These are phyloP conservation scores for Dichomitus squalens DNA, from an alignment of 1,284 basidiomycete species.

Conservation along the genomic window DNA sequence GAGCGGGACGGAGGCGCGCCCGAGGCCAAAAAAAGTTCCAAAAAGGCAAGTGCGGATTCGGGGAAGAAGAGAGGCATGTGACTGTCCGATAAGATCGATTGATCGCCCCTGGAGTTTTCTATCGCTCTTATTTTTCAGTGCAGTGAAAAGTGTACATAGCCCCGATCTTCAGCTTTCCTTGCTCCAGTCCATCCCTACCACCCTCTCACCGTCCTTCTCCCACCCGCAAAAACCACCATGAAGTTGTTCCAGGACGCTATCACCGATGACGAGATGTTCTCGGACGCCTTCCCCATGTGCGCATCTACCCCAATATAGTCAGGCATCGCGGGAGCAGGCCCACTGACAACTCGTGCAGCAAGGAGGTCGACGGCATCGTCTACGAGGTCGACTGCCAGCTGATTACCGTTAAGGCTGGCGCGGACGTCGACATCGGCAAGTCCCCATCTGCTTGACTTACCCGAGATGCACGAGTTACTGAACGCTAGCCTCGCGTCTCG, in stretches of 20 bases:
- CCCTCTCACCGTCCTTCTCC: constrained; percentile 28
- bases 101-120: constrained; percentile 16
- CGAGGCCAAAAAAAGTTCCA: constrained; percentile 22
- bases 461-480: constrained; percentile 17
- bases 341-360: constrained; percentile 49
- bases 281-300: constrained; percentile 89
- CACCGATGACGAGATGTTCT: constrained; percentile 91
- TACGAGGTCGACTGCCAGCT: constrained; percentile 88
- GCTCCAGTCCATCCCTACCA: constrained; percentile 21
- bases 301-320: constrained; percentile 29
- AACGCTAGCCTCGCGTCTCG: constrained; percentile 2
- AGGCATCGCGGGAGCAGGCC: constrained; percentile 7
- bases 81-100: constrained; percentile 36
- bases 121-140: constrained; percentile 27
- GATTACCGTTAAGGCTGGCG: constrained; percentile 79
- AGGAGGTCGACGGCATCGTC: constrained; percentile 81
- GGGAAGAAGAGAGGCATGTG: constrained; percentile 34
- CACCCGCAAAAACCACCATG: constrained; percentile 49
- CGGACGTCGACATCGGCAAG: constrained; percentile 89
- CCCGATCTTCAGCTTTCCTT: constrained; percentile 17
- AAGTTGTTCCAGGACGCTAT: constrained; percentile 80
- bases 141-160: constrained; percentile 25
- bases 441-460: constrained; percentile 17
- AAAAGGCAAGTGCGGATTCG: constrained; percentile 24
- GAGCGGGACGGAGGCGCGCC: not conserved